phyloP scores from a whole-genome alignment of 2,329 filamentous ascomycete species.

The Fusarium graminum region DNA sequence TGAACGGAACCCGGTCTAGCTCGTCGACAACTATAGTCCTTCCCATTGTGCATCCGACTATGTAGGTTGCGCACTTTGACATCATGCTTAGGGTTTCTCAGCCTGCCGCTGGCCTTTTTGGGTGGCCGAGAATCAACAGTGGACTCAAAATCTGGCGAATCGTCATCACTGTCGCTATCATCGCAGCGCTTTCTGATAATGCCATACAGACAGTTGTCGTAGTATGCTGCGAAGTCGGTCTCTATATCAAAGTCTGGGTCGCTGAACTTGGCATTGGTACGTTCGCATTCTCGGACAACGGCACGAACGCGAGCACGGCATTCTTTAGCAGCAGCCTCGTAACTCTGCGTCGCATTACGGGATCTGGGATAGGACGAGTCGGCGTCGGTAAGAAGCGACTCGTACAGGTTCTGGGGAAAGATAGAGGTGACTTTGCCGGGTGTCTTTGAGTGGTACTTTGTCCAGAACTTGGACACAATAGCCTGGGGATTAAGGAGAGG shows the following conservation, averaged over 20 bases:
- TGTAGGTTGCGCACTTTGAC: conserved; percentile 31
- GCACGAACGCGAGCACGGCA: conserved; percentile 57
- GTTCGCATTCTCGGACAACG: conserved; percentile 58
- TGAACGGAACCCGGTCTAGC: conserved; percentile 56
- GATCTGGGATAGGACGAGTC: conserved; percentile 45
- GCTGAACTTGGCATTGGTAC: conserved; percentile 61
- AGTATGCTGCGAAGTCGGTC: conserved; percentile 52
- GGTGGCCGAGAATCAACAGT: conserved; percentile 15
- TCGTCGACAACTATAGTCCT: conserved; percentile 10
- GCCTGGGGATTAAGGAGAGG: conserved; percentile 55
- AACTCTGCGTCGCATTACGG: conserved; percentile 58
- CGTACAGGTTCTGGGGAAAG: conserved; percentile 59
- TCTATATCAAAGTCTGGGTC: conserved; percentile 62
- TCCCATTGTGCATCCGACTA: conserved; percentile 26
- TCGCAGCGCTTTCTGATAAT: conserved; percentile 35
- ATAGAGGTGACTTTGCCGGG: conserved; percentile 61
- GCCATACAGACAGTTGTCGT: conserved; percentile 57
- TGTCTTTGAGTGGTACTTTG: conserved; percentile 56
- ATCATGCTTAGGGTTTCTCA: conserved; percentile 30
- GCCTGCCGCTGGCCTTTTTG: conserved; percentile 30
- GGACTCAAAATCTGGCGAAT: background rate
- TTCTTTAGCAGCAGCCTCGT: conserved; percentile 57
- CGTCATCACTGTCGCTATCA: conserved; percentile 31
- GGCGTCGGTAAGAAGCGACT: conserved; percentile 45
- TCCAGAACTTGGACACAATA: conserved; percentile 58